Evolutionary conservation across 768 basidiomycete genomes (phyloP).

Genomic region (Calocybe cyanea): DNA sequence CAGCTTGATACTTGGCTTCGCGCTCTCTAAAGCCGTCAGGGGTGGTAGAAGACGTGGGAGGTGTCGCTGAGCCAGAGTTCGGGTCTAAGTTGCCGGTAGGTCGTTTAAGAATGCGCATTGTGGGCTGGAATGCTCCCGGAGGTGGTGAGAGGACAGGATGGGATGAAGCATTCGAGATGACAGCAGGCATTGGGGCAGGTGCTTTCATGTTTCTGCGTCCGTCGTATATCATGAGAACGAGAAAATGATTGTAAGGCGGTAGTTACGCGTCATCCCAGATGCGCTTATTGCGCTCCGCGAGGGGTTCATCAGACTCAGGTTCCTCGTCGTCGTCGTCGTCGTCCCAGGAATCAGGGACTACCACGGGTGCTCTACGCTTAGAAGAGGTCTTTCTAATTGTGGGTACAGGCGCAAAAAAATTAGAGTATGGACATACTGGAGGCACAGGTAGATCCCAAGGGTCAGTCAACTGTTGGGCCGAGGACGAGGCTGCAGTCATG

Average conservation of each 20-base stretch:
- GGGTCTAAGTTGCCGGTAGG: slow-evolving; percentile 38
- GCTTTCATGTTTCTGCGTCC: slow-evolving; percentile 48
- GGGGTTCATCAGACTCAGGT: slow-evolving; percentile 20
- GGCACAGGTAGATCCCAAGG: slow-evolving; percentile 17
- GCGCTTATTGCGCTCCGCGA: slow-evolving; percentile 36
- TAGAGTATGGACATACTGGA: slow-evolving; percentile 11
- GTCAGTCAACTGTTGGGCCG: slow-evolving; percentile 16
- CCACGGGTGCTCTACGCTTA: slow-evolving; percentile 7
- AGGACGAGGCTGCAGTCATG: slow-evolving; percentile 14
- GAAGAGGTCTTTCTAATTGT: slow-evolving; percentile 11
- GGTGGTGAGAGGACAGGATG: slow-evolving; percentile 44
- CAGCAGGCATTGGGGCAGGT: slow-evolving; percentile 65
- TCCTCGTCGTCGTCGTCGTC: slow-evolving; percentile 24
- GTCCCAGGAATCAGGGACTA: slow-evolving; percentile 26
- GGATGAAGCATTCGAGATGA: slow-evolving; percentile 38
- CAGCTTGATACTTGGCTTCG: slow-evolving; percentile 70
- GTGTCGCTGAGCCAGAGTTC: slow-evolving; percentile 22
- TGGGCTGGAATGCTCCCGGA: slow-evolving; percentile 53
- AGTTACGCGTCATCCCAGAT: slow-evolving; percentile 67
- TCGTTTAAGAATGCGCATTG: slow-evolving; percentile 72
- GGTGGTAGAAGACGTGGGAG: slow-evolving; percentile 20
- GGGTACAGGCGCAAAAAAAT: neutral
- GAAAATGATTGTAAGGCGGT: neutral
- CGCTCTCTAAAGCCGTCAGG: slow-evolving; percentile 53
- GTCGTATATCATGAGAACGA: neutral